Percentiles rank a stretch among this genome's conserved stretches.
phyloP scores from a whole-genome alignment of 2,329 filamentous ascomycete genomes.

The Beauveria sp. region DNA sequence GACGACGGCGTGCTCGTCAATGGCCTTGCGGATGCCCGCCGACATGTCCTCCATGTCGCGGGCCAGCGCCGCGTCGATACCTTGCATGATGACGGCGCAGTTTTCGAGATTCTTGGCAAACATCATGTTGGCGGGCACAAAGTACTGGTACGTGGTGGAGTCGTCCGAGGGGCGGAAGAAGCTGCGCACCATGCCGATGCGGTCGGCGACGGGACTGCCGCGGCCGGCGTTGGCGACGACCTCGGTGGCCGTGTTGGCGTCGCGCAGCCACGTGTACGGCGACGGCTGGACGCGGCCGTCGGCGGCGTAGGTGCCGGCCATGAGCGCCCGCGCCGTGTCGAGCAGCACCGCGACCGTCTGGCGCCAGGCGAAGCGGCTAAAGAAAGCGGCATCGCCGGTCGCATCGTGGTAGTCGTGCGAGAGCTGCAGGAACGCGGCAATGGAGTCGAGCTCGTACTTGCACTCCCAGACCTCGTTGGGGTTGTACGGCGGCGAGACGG shows the following conservation, averaged over 20 bases:
- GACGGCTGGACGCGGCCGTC: conserved; percentile 46
- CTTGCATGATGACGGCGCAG: conserved; percentile 37
- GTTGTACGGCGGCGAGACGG: conserved; percentile 57
- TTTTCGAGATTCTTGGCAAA: conserved; percentile 55
- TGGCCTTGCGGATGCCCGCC: conserved; percentile 49
- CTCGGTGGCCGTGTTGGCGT: conserved; percentile 67
- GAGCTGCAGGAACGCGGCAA: conserved; percentile 79
- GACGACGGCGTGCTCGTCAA: conserved; percentile 63
- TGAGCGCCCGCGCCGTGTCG: conserved; percentile 60
- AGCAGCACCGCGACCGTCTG: conserved; percentile 64
- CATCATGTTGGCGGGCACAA: conserved; percentile 89
- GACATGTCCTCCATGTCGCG: conserved; percentile 52
- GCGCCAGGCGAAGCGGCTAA: conserved; percentile 65
- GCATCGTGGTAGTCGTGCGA: conserved; percentile 70
- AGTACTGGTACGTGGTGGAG: conserved; percentile 74
- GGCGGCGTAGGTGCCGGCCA: conserved; percentile 62
- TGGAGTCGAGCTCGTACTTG: conserved; percentile 90
- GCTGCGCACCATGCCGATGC: conserved; percentile 77
- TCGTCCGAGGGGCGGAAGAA: conserved; percentile 91
- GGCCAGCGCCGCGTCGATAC: conserved; percentile 42
- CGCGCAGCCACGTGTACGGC: conserved; percentile 71
- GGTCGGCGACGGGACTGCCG: conserved; percentile 69
- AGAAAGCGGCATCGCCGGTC: conserved; percentile 66
- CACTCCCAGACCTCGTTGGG: conserved; percentile 76
- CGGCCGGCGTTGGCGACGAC: conserved; percentile 69